phyloP scores from a whole-genome alignment of 352 stramenopile species.

The Phytophthora nicotianae region DNA sequence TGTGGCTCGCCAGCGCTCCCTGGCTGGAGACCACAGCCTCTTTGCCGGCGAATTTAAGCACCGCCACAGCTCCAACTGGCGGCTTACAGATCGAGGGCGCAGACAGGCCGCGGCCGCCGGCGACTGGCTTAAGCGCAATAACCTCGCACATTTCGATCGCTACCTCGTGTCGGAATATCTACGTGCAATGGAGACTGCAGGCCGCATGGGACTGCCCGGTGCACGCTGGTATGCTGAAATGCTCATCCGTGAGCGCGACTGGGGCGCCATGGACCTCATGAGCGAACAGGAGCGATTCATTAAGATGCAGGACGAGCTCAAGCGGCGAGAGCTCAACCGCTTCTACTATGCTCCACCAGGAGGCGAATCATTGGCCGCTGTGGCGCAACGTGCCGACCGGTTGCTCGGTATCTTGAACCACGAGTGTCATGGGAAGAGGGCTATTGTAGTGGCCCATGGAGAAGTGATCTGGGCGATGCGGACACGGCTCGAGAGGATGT shows the following conservation, averaged over 20 bases:
- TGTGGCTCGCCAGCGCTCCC: slow-evolving; percentile 81
- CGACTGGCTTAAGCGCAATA: slow-evolving; percentile 84
- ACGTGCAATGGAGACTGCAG: slow-evolving; percentile 86
- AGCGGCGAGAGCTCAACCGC: slow-evolving; percentile 77
- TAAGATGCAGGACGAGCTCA: slow-evolving; percentile 90
- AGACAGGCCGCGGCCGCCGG: slow-evolving; percentile 74
- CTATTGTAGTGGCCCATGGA: slow-evolving; percentile 87
- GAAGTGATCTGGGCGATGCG: slow-evolving; percentile 92
- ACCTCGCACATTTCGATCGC: slow-evolving; percentile 78
- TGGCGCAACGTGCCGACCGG: slow-evolving; percentile 83
- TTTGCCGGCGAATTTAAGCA: slow-evolving; percentile 90
- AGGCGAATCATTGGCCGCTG: slow-evolving; percentile 81
- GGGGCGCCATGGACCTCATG: slow-evolving; percentile 91
- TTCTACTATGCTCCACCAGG: slow-evolving; percentile 89
- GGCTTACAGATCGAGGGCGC: slow-evolving; percentile 84
- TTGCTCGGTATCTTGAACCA: slow-evolving; percentile 82
- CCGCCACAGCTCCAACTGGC: slow-evolving; percentile 89
- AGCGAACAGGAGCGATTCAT: slow-evolving; percentile 85
- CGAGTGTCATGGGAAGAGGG: slow-evolving; percentile 77
- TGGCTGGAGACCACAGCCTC: slow-evolving; percentile 84
- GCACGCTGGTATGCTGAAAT: slow-evolving; percentile 89
- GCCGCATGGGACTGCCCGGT: slow-evolving; percentile 71
- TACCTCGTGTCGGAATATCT: slow-evolving; percentile 90
- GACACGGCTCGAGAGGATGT: slow-evolving; percentile 87
- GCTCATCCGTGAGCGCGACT: slow-evolving; percentile 89